These are phyloP conservation scores for Saccharomyces eubayanus DNA, from an alignment of 805 yeast genomes.

Conservation along the genomic window DNA sequence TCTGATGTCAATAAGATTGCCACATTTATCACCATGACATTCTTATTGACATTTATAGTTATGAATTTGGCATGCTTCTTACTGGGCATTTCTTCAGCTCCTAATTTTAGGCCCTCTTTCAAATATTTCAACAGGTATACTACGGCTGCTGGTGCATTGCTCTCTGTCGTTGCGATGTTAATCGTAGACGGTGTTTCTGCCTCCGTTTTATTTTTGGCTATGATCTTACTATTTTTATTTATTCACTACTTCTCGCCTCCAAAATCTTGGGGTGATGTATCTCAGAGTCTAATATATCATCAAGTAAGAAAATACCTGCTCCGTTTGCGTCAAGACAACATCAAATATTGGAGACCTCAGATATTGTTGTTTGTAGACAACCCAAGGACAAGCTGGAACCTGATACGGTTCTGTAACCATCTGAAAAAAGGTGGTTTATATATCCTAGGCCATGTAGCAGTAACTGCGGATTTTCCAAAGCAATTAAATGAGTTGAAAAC, in stretches of 20 bases:
- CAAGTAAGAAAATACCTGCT: conserved; percentile 85
- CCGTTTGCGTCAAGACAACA: conserved; percentile 80
- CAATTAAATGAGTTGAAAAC: conserved; percentile 60
- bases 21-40: conserved; percentile 93
- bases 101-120: conserved; percentile 96
- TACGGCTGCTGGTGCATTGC: conserved; percentile 65
- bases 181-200: conserved; percentile 91
- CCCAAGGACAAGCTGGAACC: conserved; percentile 86
- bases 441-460: conserved; percentile 82
- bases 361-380: conserved; percentile 79
- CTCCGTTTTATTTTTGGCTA: conserved; percentile 56
- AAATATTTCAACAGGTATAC: conserved; percentile 75
- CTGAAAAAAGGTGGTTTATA: conserved; percentile 93
- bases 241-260: conserved; percentile 93
- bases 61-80: conserved; percentile 90
- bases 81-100: conserved; percentile 83
- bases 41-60: conserved; percentile 89
- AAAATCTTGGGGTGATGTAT: conserved; percentile 96
- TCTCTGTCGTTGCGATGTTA: conserved; percentile 79
- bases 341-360: conserved; percentile 98
- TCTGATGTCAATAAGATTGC: conserved; percentile 93
- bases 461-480: conserved; percentile 48
- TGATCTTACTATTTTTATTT: conserved; percentile 57
- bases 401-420: conserved; percentile 88
- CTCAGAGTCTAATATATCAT: conserved; percentile 89